Evolutionary conservation across 2,329 filamentous ascomycete species (phyloP).

Genomic region (Fonsecaea nubica): DNA sequence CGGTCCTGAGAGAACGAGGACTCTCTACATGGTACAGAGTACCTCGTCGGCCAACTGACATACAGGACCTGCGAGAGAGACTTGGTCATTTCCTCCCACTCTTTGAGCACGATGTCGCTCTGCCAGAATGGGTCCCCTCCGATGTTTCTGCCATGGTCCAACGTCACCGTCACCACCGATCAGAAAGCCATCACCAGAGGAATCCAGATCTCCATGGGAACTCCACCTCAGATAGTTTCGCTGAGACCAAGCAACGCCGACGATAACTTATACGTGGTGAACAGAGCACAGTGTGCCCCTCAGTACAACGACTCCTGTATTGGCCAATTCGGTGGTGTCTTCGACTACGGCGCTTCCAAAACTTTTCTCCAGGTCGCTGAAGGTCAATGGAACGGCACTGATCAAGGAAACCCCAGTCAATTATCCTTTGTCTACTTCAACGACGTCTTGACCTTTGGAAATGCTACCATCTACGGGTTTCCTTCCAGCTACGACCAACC

Average conservation of each 20-base stretch:
- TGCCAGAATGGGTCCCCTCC: conserved; percentile 36
- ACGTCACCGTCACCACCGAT: conserved; percentile 37
- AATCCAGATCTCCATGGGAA: conserved; percentile 35
- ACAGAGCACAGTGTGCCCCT: conserved; percentile 33
- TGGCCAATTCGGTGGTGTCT: conserved; percentile 35
- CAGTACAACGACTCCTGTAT: conserved; percentile 36
- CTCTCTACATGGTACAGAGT: not conserved
- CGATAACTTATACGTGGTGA: conserved; percentile 36
- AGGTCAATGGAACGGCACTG: conserved; percentile 36
- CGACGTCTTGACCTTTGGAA: conserved; percentile 34
- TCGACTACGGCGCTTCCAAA: conserved; percentile 28
- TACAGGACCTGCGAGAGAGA: conserved; percentile 2
- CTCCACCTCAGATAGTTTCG: conserved; percentile 37
- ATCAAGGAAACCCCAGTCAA: conserved; percentile 17
- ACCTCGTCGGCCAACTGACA: not conserved
- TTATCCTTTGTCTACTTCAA: conserved; percentile 37
- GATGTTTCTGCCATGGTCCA: conserved; percentile 33
- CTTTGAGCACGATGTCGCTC: conserved; percentile 27
- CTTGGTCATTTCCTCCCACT: conserved; percentile 14
- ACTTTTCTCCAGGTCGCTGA: conserved; percentile 32
- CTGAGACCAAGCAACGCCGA: conserved; percentile 34
- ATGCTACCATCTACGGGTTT: conserved; percentile 31
- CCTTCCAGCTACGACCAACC: conserved; percentile 35
- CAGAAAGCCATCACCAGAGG: conserved; percentile 35
- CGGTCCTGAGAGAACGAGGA: not conserved